phyloP scores from a whole-genome alignment of 768 basidiomycete genomes.

The Auricularia cornea region DNA sequence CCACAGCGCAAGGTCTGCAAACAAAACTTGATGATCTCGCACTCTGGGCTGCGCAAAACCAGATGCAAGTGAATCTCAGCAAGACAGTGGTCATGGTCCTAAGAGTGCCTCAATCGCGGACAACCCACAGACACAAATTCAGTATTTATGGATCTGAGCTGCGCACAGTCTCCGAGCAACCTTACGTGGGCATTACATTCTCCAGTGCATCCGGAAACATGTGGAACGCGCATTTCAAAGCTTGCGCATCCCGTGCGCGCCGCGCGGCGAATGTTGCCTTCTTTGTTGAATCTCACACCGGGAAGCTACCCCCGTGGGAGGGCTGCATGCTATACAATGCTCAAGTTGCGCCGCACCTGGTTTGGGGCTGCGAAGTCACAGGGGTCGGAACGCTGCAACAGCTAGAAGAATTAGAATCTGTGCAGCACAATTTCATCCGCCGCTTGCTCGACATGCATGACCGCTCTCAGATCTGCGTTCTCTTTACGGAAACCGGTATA shows the following conservation, averaged over 20 bases:
- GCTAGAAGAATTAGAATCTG: constrained; percentile 6
- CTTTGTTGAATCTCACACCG: too few species aligned
- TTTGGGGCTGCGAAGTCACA: too few species aligned
- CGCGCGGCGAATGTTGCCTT: too few species aligned
- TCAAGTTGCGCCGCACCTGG: constrained; percentile 17
- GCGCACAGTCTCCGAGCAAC: neutral
- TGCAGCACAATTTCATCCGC: constrained; percentile 15
- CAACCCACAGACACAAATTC: neutral
- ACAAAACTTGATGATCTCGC: constrained; percentile 3
- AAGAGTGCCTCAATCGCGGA: constrained; percentile 4
- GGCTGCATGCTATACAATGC: constrained; percentile 15
- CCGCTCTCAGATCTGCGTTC: constrained; percentile 8
- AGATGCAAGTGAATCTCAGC: constrained; percentile 9
- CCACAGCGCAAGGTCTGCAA: constrained; percentile 10
- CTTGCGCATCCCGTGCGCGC: too few species aligned
- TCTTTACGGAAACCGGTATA: constrained; percentile 12
- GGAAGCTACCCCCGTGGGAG: constrained; percentile 4
- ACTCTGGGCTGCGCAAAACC: constrained; percentile 13
- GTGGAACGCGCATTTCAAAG: neutral
- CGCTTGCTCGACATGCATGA: constrained; percentile 16
- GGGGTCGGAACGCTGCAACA: constrained; percentile 8
- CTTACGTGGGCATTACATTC: too few species aligned
- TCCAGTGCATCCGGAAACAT: constrained; percentile 2
- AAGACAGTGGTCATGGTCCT: constrained; percentile 15
- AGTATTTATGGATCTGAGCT: neutral